Evolutionary conservation across 2,329 filamentous ascomycete genomes (phyloP), one percentile per base, ranked within the genome.

Genomic region (Aspergillus sp.): DNA sequence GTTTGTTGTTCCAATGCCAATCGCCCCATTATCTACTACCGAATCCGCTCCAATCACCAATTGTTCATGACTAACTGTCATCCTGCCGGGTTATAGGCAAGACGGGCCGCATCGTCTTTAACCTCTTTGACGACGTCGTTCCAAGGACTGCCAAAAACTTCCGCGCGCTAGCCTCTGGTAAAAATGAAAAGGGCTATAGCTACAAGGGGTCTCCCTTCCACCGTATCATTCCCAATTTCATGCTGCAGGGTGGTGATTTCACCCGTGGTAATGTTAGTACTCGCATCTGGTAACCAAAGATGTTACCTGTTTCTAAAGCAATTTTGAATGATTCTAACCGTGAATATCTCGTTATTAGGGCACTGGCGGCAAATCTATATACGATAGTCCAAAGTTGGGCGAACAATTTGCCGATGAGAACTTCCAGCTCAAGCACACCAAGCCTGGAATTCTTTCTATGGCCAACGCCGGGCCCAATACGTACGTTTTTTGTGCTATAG

Each of bases 201-300:
- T 96, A 96, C 84, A 78, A 85, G 76, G 86, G 85, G 74, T 95
- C 90, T 68, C 83, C 84, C 66, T 96, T 96, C 88, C 91, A 96
- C 85, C 91, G 92, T 70, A 88, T 96, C 79, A 96, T 96, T 79
- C 89, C 89, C 68, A 78, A 91, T 57, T 96, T 96, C 85, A 96
- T 96, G 92, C 88, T 96, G 70, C 92, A 96, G 85, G 92, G 91
- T 76, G 91, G 91, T 85, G 91, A 96, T 85, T 96, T 96, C 83
- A 96, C 91, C 79, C 89, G 89, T 74, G 86, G 87, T 74, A 95
- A 96, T 80, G 92, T 96, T 83, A 77, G 90, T 80, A 56, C 43
- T 39, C 20, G 12, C 30, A n/a, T 45, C 38, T 15, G 18, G 15
- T 36, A 15, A 9, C 34, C 34, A 36, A n/a, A 36, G 34, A n/a